These are phyloP conservation scores for Fusarium abutilonis DNA, from an alignment of 2,329 filamentous ascomycete genomes.

Conservation along the genomic window DNA sequence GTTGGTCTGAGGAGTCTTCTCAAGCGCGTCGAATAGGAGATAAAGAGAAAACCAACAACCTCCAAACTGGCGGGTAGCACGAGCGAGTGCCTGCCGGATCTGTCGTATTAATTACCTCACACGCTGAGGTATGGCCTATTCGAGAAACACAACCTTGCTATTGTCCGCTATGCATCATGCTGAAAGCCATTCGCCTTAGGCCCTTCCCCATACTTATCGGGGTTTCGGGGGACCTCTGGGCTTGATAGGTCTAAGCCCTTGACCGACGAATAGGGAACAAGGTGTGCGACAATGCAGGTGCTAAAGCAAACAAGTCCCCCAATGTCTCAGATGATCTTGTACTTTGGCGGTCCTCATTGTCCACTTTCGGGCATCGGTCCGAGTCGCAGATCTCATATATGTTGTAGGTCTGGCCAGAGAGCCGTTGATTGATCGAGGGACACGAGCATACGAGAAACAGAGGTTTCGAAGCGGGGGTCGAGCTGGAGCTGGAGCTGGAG, in stretches of 20 bases:
- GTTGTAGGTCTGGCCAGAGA: background rate
- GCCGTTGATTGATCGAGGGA: background rate
- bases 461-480: constrained; percentile 22
- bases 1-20: background rate
- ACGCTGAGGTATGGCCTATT: background rate
- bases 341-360: constrained; percentile 1
- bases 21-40: constrained; percentile 12
- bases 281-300: constrained; percentile 31
- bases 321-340: constrained; percentile 27
- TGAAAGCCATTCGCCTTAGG: constrained; percentile 18
- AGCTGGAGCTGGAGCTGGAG: constrained; percentile 21
- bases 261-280: constrained; percentile 28
- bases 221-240: constrained; percentile 11
- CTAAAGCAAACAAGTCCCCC: constrained; percentile 17
- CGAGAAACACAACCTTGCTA: constrained; percentile 4
- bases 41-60: constrained; percentile 1
- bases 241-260: constrained; percentile 17
- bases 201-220: constrained; percentile 29
- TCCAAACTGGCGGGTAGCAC: constrained; percentile 2
- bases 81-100: constrained; percentile 4
- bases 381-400: background rate
- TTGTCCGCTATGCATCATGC: constrained; percentile 14
- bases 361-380: constrained; percentile 1
- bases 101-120: constrained; percentile 17
- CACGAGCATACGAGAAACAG: background rate